Evolutionary conservation across 2,329 filamentous ascomycete species (phyloP).

Genomic region (Penicillium vulpinum): DNA sequence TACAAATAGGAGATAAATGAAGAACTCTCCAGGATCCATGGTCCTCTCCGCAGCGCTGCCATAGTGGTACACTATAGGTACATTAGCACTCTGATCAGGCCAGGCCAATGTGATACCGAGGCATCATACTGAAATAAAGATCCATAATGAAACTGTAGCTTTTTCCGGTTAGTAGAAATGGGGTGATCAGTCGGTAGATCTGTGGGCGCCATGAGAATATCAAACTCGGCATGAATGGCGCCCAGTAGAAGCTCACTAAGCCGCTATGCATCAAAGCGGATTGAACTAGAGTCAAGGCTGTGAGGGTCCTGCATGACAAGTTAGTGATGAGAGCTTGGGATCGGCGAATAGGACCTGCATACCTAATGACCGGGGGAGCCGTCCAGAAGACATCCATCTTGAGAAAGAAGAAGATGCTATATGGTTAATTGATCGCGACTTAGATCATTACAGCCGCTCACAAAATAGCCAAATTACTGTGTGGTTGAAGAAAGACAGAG

Average conservation of each 20-base stretch:
- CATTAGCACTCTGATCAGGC: constrained; percentile 33
- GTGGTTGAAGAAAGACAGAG: constrained; percentile 9
- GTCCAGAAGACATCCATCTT: constrained; percentile 64
- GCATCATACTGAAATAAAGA: constrained; percentile 65
- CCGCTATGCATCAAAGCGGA: constrained; percentile 63
- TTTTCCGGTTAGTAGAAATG: constrained; percentile 60
- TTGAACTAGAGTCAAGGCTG: constrained; percentile 62
- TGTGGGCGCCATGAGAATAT: constrained; percentile 62
- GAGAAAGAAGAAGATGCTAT: constrained; percentile 10
- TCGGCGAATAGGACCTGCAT: constrained; percentile 31
- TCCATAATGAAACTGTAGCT: constrained; percentile 65
- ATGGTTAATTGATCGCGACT: constrained; percentile 11
- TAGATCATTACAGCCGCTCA: constrained; percentile 16
- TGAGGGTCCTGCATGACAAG: constrained; percentile 61
- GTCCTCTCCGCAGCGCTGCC: constrained; percentile 70
- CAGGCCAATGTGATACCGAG: constrained; percentile 17
- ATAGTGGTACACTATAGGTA: constrained; percentile 68
- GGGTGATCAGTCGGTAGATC: constrained; percentile 59
- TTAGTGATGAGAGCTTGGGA: constrained; percentile 46
- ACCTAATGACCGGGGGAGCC: constrained; percentile 68
- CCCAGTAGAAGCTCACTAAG: constrained; percentile 53
- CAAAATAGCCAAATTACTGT: constrained; percentile 4
- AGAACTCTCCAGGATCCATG: constrained; percentile 73
- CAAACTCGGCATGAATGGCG: constrained; percentile 54
- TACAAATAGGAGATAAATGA: constrained; percentile 78